A percentile compares a stretch with the other conserved stretches of the same genome.
Conservation (phyloP, 2,329 filamentous ascomycete species). For the Lachnum nothofagi region DNA sequence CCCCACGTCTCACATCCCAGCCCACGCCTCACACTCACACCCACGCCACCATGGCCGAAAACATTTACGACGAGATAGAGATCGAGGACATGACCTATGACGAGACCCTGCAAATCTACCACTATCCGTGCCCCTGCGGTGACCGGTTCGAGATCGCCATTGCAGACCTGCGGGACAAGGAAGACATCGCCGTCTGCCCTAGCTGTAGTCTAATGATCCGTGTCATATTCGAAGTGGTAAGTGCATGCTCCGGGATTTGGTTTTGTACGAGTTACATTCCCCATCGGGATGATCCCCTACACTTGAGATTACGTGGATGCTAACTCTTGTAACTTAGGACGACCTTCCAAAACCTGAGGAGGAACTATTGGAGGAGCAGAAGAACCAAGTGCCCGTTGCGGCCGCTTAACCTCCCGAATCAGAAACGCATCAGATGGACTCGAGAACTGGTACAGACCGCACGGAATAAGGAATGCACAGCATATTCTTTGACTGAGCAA, state of each 20-base stretch:
- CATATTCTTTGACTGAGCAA: too few species aligned
- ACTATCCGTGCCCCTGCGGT: conserved; percentile 95
- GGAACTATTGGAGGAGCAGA: conserved; percentile 28
- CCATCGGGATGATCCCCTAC: too few species aligned
- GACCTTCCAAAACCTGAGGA: conserved; percentile 44
- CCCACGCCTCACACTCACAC: neutral
- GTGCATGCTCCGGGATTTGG: too few species aligned
- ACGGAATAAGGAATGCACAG: too few species aligned
- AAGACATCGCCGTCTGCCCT: conserved; percentile 94
- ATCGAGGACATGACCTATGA: conserved; percentile 98
- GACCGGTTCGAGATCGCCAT: conserved; percentile 91
- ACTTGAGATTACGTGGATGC: too few species aligned
- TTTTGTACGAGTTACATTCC: too few species aligned
- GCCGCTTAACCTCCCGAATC: neutral
- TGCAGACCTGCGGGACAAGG: conserved; percentile 76
- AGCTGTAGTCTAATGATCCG: conserved; percentile 96
- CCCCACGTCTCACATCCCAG: neutral
- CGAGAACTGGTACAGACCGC: too few species aligned
- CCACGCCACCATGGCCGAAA: conserved; percentile 50
- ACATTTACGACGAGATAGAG: conserved; percentile 95
- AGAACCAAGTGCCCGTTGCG: neutral
- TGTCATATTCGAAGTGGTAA: conserved; percentile 83
- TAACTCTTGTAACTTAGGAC: conserved; percentile 34
- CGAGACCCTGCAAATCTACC: conserved; percentile 75
- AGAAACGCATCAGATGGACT: neutral